Evolutionary conservation across 345 rosid species (phyloP), one percentile per base, ranked within the genome.

Genomic region (Murraya koenigii): DNA sequence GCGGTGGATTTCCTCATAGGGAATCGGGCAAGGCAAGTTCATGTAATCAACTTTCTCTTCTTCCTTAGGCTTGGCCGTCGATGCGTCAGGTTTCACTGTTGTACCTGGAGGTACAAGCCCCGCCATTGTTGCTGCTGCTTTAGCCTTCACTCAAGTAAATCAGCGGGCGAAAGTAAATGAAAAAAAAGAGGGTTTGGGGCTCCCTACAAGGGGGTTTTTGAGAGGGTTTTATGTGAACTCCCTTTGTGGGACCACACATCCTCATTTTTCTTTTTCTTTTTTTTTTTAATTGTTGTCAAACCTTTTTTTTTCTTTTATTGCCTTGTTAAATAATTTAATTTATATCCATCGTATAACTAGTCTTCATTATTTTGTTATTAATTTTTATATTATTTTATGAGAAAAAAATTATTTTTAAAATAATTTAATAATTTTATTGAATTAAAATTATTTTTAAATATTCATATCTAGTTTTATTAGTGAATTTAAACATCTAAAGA

Each of bases 1-100:
- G 2, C 98, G 97, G 82, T 93, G 97, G 84, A 93, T 81, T 82
- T 95, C 98, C 66, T 95, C 98, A 49, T 88, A 95, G 44, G 98
- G 94, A 82, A 93, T 83, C 71, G 98, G 98, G 79, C 97, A 93
- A 64, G 97, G 97, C 59, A 95, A 93, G 74, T 90, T 86, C 71
- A 83, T 70, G 89, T 89, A 95, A 77, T 95, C 94, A 8, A 85
- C 89, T 81, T 87, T 91, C 82, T 88, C 92, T 32, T 76, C 87
- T 59, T 32, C 81, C 79, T 85, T 83, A 64, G 65, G 76, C 25
- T 25, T 75, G 19, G 77, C 32, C 1, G 72, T 30, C 9, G 84
- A 28, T 14, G 74, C 80, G 38, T 86, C 92, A 26, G 75, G 66
- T 65, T 73, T 80, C 26, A 83, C 52, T 26, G 86, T 13, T 47